A percentile compares a stretch with the other conserved stretches of the same genome.
Evolutionary conservation across 306 rosid genomes (phyloP).

Genomic region (Rubus idaeus): DNA sequence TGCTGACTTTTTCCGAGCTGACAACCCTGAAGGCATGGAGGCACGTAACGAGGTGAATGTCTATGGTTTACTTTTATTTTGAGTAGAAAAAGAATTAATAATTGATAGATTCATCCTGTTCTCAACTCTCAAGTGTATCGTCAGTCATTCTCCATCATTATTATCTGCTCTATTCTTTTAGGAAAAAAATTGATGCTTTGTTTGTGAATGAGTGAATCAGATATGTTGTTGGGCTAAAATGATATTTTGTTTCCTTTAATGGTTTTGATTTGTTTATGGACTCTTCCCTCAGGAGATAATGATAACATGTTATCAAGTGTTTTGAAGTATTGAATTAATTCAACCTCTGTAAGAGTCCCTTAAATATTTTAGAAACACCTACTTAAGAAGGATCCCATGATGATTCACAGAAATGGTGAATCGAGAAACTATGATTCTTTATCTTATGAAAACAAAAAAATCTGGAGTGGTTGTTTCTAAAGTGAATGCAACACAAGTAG

Average conservation of each 20-base stretch:
- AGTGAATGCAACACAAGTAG: neutral
- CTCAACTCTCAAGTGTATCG: neutral
- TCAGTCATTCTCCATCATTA: neutral
- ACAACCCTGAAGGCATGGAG: conserved; percentile 94
- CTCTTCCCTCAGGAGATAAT: neutral
- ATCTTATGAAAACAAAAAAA: neutral
- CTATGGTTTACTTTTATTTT: conserved; percentile 20
- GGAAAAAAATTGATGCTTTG: neutral
- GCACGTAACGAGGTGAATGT: conserved; percentile 94
- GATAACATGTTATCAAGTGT: neutral
- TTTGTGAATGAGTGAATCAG: neutral
- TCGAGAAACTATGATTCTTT: neutral
- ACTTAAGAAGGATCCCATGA: neutral
- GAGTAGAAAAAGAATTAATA: conserved; percentile 18
- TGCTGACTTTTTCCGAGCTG: conserved; percentile 96
- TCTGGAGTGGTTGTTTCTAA: neutral
- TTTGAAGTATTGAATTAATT: neutral
- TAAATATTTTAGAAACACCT: too few relatives aligned
- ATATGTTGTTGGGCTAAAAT: neutral
- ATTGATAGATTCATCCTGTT: neutral
- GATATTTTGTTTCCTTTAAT: neutral
- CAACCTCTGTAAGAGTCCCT: neutral
- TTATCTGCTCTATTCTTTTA: neutral
- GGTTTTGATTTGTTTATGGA: neutral
- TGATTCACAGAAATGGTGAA: neutral